Percentiles rank a stretch among this genome's conserved stretches.
Conservation (phyloP, 495 filamentous ascomycete species). For the Neurospora intermedia region DNA sequence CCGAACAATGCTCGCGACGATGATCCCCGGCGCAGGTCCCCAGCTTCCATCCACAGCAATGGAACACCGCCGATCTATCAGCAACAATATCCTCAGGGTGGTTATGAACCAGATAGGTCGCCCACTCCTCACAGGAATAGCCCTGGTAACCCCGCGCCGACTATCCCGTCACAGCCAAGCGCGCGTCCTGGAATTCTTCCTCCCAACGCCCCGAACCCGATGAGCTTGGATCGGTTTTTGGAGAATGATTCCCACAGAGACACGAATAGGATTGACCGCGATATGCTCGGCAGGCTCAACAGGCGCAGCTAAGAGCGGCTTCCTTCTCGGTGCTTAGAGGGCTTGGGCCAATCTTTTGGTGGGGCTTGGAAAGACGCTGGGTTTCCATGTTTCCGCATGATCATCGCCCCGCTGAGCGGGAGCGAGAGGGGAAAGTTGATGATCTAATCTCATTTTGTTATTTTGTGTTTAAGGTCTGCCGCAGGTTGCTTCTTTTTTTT, state of each 20-base stretch:
- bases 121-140: slow-evolving; percentile 19
- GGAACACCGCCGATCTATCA: slow-evolving; percentile 26
- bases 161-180: neutral
- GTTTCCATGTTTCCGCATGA: neutral
- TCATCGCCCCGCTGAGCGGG: neutral
- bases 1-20: slow-evolving; percentile 33
- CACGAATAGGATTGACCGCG: slow-evolving; percentile 30
- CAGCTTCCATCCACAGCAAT: slow-evolving; percentile 31
- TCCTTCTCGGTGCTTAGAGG: neutral
- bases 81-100: slow-evolving; percentile 17
- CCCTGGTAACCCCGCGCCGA: slow-evolving; percentile 9
- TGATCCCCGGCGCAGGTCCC: slow-evolving; percentile 35
- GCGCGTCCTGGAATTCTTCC: neutral
- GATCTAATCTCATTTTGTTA: neutral
- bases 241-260: slow-evolving; percentile 12
- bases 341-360: neutral
- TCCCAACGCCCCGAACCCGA: slow-evolving; percentile 17
- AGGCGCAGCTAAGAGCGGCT: slow-evolving; percentile 8
- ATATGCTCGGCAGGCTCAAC: slow-evolving; percentile 30
- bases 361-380: neutral
- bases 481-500: neutral
- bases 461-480: neutral
- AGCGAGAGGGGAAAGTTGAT: neutral
- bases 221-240: slow-evolving; percentile 37
- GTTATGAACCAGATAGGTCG: slow-evolving; percentile 14